Percentiles rank a stretch among this genome's conserved stretches.
phyloP scores from a whole-genome alignment of 2,329 filamentous ascomycete species.

The Beauveria pseudobassiana region DNA sequence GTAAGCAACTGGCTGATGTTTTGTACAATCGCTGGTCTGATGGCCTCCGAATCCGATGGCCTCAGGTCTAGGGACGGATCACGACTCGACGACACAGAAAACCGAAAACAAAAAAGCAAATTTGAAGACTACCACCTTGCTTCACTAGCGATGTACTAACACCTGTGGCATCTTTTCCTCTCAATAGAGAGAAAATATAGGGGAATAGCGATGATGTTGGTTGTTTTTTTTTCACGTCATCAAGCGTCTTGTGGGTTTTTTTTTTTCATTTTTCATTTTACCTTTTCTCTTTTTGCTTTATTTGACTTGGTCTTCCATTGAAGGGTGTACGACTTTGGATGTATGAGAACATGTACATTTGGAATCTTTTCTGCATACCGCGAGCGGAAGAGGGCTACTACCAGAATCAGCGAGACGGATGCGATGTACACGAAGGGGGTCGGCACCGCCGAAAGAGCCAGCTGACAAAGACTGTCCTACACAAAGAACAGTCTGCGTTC shows the following conservation, averaged over 20 bases:
- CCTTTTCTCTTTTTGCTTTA: neutral
- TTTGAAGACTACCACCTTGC: neutral
- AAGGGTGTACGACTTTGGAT: constrained; percentile 12
- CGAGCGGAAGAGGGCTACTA: neutral
- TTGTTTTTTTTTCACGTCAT: neutral
- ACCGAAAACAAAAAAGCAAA: neutral
- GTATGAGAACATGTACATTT: constrained; percentile 11
- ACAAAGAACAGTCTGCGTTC: neutral
- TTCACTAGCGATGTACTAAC: constrained; percentile 3
- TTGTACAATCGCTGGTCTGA: constrained; percentile 88
- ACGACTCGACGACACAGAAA: neutral
- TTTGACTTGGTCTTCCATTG: constrained; percentile 12
- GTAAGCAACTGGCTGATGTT: constrained; percentile 80
- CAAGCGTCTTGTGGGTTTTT: constrained; percentile 4
- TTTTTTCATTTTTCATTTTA: neutral
- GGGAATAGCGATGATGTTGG: constrained; percentile 5
- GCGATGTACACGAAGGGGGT: neutral
- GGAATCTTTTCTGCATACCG: constrained; percentile 7
- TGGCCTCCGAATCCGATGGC: constrained; percentile 68
- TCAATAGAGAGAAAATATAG: neutral
- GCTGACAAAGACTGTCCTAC: neutral
- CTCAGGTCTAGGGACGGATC: constrained; percentile 27
- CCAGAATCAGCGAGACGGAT: neutral
- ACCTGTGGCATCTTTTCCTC: neutral
- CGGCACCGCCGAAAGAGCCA: neutral